phyloP scores from a whole-genome alignment of 2,329 filamentous ascomycete species.

The Alternaria postmessia region DNA sequence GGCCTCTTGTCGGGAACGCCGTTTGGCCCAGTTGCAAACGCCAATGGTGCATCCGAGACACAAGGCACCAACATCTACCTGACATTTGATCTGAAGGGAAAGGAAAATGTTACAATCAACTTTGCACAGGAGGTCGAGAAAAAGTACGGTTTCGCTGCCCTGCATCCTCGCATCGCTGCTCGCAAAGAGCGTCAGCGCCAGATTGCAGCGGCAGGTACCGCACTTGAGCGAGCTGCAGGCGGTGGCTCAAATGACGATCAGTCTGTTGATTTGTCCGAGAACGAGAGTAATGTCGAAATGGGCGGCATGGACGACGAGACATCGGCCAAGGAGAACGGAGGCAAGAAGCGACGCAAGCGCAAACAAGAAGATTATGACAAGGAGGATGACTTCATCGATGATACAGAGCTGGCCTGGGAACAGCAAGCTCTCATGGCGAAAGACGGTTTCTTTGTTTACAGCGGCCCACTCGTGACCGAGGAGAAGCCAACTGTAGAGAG shows the following conservation, averaged over 20 bases:
- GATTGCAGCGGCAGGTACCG: constrained; percentile 87
- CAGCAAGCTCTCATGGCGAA: constrained; percentile 92
- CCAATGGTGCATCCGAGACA: constrained; percentile 54
- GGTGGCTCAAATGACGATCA: constrained; percentile 80
- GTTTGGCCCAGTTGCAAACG: constrained; percentile 62
- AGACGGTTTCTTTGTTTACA: constrained; percentile 98
- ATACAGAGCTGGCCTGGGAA: constrained; percentile 94
- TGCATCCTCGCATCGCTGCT: constrained; percentile 89
- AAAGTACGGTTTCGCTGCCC: constrained; percentile 90
- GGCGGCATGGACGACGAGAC: constrained; percentile 65
- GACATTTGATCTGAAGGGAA: constrained; percentile 79
- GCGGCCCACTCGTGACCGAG: constrained; percentile 86
- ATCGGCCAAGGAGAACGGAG: constrained; percentile 56
- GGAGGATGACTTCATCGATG: constrained; percentile 78
- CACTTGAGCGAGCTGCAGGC: constrained; percentile 77
- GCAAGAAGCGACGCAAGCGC: constrained; percentile 82
- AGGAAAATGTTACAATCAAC: constrained; percentile 91
- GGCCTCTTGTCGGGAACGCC: constrained; percentile 69
- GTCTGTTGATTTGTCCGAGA: constrained; percentile 75
- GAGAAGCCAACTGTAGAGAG: constrained; percentile 75
- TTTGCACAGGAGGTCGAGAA: constrained; percentile 94
- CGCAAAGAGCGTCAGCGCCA: constrained; percentile 86
- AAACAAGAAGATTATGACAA: constrained; percentile 73
- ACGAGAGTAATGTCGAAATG: constrained; percentile 88
- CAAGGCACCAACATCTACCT: constrained; percentile 78